Conservation (phyloP, 2,329 filamentous ascomycete genomes). For the Rutstroemia sp. region DNA sequence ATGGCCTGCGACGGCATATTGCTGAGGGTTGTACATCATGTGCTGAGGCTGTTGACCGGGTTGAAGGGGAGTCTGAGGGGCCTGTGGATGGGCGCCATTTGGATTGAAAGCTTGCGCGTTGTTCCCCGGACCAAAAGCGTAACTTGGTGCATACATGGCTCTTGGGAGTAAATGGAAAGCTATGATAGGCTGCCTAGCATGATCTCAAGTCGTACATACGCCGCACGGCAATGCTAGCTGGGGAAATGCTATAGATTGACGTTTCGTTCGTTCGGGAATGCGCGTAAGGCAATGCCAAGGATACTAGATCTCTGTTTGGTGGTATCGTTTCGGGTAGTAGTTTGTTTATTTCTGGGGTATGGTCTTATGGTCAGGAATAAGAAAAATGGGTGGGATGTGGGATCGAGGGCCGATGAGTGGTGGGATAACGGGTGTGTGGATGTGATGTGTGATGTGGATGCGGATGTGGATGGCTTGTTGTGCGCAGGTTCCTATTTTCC, state of each 20-base stretch:
- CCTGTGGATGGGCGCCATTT: conserved; percentile 12
- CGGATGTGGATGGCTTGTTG: too few relatives aligned
- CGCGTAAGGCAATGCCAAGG: conserved; percentile 9
- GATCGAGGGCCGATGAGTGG: too few relatives aligned
- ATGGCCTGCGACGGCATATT: conserved; percentile 19
- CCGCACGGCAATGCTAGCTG: conserved; percentile 10
- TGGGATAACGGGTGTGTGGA: too few relatives aligned
- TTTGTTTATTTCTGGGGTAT: conserved; percentile 2
- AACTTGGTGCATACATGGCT: conserved; percentile 16
- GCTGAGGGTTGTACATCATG: conserved; percentile 49
- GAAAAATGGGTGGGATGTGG: too few relatives aligned
- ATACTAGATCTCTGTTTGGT: conserved; percentile 1
- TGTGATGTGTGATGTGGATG: too few relatives aligned
- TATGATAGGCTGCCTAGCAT: conserved; percentile 12
- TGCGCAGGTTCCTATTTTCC: too few relatives aligned
- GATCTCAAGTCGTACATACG: conserved; percentile 10
- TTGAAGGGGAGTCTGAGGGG: conserved; percentile 12
- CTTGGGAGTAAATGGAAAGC: conserved; percentile 1
- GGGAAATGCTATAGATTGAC: conserved; percentile 4
- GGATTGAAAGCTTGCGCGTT: conserved; percentile 12
- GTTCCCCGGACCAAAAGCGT: conserved; percentile 11
- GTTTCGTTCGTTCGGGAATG: conserved; percentile 9
- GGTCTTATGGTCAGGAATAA: not conserved
- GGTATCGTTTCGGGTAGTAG: conserved; percentile 5
- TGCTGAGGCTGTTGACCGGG: conserved; percentile 32